Conservation (phyloP, 2,329 filamentous ascomycete species). For the Curvularia sp. region DNA sequence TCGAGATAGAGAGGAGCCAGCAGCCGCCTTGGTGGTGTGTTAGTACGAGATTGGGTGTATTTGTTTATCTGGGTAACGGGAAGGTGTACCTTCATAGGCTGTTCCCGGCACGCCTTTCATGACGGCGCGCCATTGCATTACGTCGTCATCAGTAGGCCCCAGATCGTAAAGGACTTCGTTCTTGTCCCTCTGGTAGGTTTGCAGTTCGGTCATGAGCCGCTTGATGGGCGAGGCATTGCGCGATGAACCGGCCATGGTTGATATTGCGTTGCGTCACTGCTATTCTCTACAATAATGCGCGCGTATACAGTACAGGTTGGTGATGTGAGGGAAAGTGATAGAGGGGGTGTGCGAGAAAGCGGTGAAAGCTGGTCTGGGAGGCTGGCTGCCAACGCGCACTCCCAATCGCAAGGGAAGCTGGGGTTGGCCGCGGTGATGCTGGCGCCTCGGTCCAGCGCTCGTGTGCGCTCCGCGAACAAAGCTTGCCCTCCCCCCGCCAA, state of each 20-base stretch:
- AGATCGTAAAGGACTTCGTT: conserved; percentile 64
- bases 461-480: conserved; percentile 26
- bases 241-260: conserved; percentile 43
- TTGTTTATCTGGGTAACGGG: neutral
- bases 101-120: conserved; percentile 65
- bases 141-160: conserved; percentile 63
- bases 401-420: conserved; percentile 6
- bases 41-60: conserved; percentile 3
- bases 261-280: neutral
- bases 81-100: conserved; percentile 63
- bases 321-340: neutral
- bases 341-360: neutral
- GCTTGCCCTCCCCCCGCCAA: conserved; percentile 35
- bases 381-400: conserved; percentile 6
- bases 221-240: conserved; percentile 57
- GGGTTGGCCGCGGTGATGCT: conserved; percentile 26
- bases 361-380: conserved; percentile 5
- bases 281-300: neutral
- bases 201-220: conserved; percentile 67
- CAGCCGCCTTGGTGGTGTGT: conserved; percentile 64
- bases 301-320: neutral
- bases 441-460: conserved; percentile 27
- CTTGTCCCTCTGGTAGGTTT: conserved; percentile 62
- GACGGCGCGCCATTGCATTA: conserved; percentile 67
- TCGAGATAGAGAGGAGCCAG: conserved; percentile 80